Evolutionary conservation across 352 stramenopile species (phyloP), one percentile per base, ranked within the genome.

Genomic region (Globisporangium middletonii): DNA sequence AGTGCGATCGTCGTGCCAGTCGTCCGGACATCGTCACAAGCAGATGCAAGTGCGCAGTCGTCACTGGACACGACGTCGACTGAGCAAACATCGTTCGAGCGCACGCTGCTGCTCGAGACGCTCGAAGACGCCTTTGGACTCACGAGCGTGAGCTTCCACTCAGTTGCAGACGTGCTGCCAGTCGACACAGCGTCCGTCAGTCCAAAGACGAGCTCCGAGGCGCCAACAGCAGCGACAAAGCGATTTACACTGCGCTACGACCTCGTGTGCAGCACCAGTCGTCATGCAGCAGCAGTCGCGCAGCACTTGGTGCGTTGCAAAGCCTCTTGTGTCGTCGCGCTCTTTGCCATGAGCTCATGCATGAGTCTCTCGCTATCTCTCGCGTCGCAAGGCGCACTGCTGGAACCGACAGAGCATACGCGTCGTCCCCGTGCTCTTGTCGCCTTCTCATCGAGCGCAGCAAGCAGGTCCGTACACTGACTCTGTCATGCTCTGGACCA

Each of bases 361-460:
- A 6, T 41, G 26, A 15, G 27, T 26, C 33, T 23, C 23, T 23
- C 23, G 23, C 23, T 38, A 9, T 38, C 33, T 38, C 33, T 38
- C 26, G 16, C 43, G 55, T 18, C 44, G 1, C 1, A 16, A 87
- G 77, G 63, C 78, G 18, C 82, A 71, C 37, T 77, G 75, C 55
- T 71, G 65, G 63, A 79, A 79, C 62, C 73, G 62, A 33, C 55
- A 71, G 11, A 53, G 16, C 1, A 55, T 65, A 35, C 13, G 27
- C 0, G 53, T 51, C 0, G 19, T 55, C n/a, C 23, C 67, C 3
- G 23, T 49, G 18, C 37, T 64, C 9, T n/a, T 68, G 49, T 72
- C 67, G 4, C 67, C 67, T 2, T 72, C 64, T 0, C 64, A 69
- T 38, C 57, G 64, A 37, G 12, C 51, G 19, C 60, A 57, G 11